phyloP scores from a whole-genome alignment of 2,329 filamentous ascomycete genomes.

The Nemania sp. region DNA sequence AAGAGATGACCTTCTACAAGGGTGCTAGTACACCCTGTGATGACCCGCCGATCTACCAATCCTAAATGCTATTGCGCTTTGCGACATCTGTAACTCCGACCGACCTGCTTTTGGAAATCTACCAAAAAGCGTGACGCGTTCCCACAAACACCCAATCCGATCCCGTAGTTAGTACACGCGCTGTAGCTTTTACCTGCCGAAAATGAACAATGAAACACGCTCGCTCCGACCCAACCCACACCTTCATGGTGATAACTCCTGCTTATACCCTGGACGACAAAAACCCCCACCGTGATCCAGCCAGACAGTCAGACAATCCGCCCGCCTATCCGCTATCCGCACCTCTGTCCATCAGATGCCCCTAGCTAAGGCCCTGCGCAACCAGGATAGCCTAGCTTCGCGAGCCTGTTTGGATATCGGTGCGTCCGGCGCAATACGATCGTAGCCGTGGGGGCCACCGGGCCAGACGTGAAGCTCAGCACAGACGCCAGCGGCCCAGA shows the following conservation, averaged over 20 bases:
- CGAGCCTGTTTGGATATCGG: conserved; percentile 37
- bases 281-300: too few species aligned
- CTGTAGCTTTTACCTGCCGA: conserved; percentile 10
- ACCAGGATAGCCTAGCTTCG: conserved; percentile 37
- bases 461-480: conserved; percentile 43
- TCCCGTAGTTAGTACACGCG: conserved; percentile 15
- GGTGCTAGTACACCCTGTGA: conserved; percentile 12
- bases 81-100: conserved; percentile 7
- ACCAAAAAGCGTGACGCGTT: conserved; percentile 5
- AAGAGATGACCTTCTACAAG: conserved; percentile 4
- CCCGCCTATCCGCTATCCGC: too few species aligned
- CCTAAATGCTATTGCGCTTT: not conserved
- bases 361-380: conserved; percentile 34
- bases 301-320: too few species aligned
- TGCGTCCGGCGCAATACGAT: conserved; percentile 36
- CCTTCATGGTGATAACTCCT: too few species aligned
- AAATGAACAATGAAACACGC: conserved; percentile 9
- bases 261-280: too few species aligned
- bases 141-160: conserved; percentile 1
- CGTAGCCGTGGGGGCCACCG: conserved; percentile 40
- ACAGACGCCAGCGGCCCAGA: conserved; percentile 40
- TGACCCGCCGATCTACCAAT: not conserved
- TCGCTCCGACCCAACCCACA: not conserved
- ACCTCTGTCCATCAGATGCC: too few species aligned
- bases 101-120: not conserved